Conservation (phyloP, 768 basidiomycete genomes). For the Rhizopogon vesiculosus region DNA sequence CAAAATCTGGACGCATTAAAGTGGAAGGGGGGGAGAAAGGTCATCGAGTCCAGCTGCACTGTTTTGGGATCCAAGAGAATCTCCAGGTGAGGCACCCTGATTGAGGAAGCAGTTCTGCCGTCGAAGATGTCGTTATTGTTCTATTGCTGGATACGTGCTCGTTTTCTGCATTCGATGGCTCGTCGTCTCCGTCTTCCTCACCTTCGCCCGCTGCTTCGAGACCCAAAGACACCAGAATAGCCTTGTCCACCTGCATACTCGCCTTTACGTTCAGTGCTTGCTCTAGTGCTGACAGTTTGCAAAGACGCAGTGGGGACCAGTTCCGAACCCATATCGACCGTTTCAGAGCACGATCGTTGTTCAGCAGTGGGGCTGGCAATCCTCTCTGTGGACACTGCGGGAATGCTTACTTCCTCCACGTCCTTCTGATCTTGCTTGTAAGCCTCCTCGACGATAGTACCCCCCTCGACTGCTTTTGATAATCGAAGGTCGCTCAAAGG, state of each 20-base stretch:
- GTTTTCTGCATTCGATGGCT: conserved; percentile 6
- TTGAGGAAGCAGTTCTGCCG: neutral
- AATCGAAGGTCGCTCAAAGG: neutral
- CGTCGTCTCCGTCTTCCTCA: conserved; percentile 6
- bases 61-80: conserved; percentile 8
- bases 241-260: conserved; percentile 46
- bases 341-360: neutral
- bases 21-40: conserved; percentile 41
- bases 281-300: conserved; percentile 2
- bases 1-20: too few relatives aligned
- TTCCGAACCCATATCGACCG: conserved; percentile 15
- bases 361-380: neutral
- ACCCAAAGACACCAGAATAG: conserved; percentile 34
- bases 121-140: neutral
- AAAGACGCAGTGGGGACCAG: conserved; percentile 20
- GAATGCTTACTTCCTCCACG: neutral
- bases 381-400: conserved; percentile 15
- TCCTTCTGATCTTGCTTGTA: conserved; percentile 9
- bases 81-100: neutral
- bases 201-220: conserved; percentile 5
- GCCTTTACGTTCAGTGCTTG: conserved; percentile 14
- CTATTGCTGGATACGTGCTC: neutral
- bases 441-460: neutral
- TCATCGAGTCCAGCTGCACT: conserved; percentile 41
- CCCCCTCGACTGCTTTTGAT: neutral